phyloP scores from a whole-genome alignment of 2,329 filamentous ascomycete genomes.

The Apiospora kogelbergensis region DNA sequence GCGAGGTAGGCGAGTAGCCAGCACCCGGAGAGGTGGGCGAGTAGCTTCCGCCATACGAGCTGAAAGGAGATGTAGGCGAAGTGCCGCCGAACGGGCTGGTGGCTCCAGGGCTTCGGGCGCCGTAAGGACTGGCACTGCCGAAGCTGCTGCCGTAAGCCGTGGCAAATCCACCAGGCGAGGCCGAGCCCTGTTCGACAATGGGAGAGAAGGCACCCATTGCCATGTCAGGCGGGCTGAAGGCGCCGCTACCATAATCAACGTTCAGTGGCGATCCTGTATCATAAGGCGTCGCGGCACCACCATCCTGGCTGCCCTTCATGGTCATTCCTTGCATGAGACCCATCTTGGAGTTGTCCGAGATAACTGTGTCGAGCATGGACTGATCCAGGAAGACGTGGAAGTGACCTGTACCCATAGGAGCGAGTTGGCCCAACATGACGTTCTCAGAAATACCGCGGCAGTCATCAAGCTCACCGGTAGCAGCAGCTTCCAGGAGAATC shows the following conservation, averaged over 20 bases:
- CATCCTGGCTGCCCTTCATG: constrained; percentile 70
- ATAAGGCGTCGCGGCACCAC: constrained; percentile 91
- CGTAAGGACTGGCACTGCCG: constrained; percentile 64
- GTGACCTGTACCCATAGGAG: constrained; percentile 94
- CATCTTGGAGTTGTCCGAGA: constrained; percentile 86
- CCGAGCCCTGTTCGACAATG: constrained; percentile 73
- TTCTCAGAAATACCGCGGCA: constrained; percentile 98
- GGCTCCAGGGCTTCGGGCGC: constrained; percentile 65
- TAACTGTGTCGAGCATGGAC: constrained; percentile 92
- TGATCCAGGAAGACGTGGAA: constrained; percentile 93
- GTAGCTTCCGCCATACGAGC: constrained; percentile 56
- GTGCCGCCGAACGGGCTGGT: constrained; percentile 75
- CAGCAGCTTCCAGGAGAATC: constrained; percentile 93
- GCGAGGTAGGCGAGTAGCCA: constrained; percentile 77
- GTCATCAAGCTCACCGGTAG: constrained; percentile 92
- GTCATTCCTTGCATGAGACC: constrained; percentile 79
- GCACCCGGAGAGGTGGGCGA: constrained; percentile 76
- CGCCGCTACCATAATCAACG: constrained; percentile 60
- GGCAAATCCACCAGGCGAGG: constrained; percentile 65
- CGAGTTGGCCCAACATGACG: constrained; percentile 95
- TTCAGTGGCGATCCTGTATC: constrained; percentile 78
- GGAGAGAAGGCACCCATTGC: constrained; percentile 70
- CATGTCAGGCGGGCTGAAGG: constrained; percentile 55
- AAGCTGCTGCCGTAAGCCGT: constrained; percentile 57
- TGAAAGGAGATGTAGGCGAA: constrained; percentile 66